phyloP scores from a whole-genome alignment of 2,329 filamentous ascomycete genomes.

The Aureobasidium sp. region DNA sequence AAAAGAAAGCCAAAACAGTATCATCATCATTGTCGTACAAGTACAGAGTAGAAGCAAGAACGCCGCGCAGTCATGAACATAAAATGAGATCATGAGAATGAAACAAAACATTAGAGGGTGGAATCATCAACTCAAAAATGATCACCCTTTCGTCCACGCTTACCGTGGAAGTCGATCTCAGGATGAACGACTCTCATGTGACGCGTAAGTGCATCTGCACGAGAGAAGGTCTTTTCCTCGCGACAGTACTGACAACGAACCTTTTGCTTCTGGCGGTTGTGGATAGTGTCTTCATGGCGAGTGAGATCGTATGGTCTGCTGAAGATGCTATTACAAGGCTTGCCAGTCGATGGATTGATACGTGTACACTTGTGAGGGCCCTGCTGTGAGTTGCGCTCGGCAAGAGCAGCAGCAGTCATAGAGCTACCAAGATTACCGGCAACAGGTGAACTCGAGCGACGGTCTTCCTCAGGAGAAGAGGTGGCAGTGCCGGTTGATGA shows the following conservation, averaged over 20 bases:
- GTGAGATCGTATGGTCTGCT: slow-evolving; percentile 95
- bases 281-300: slow-evolving; percentile 93
- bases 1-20: not conserved
- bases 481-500: slow-evolving; percentile 24
- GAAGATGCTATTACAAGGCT: slow-evolving; percentile 90
- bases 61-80: not conserved
- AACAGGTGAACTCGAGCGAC: slow-evolving; percentile 26
- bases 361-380: slow-evolving; percentile 90
- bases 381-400: slow-evolving; percentile 73
- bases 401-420: slow-evolving; percentile 48
- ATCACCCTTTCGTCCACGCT: slow-evolving; percentile 34
- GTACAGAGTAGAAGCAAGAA: not conserved
- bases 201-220: slow-evolving; percentile 86
- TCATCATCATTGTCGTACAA: slow-evolving; percentile 14
- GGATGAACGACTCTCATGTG: slow-evolving; percentile 95
- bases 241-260: slow-evolving; percentile 87
- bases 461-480: slow-evolving; percentile 29
- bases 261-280: slow-evolving; percentile 91
- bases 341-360: slow-evolving; percentile 89
- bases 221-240: slow-evolving; percentile 94
- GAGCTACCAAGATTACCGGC: slow-evolving; percentile 24
- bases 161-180: slow-evolving; percentile 74
- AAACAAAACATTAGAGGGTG: not conserved
- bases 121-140: not conserved
- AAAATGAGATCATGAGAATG: not conserved